Evolutionary conservation across 768 basidiomycete species (phyloP), one percentile per base, ranked within the genome.

Genomic region (Hericium rajendrae): DNA sequence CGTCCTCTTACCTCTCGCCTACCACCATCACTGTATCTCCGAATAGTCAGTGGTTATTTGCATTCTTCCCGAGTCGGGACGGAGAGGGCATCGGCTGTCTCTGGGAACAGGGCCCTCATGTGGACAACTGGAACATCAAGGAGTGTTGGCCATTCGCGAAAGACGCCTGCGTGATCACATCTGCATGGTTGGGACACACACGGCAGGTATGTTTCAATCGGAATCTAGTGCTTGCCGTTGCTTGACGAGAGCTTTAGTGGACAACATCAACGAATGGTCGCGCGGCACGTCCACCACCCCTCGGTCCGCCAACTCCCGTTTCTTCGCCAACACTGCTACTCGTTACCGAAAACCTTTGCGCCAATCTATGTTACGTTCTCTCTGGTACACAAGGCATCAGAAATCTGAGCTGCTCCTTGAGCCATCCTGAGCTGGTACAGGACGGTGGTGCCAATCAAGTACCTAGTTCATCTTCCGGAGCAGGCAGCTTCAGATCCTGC

Each of bases 41-140:
- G 2, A 71, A 72, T 28, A 81, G 84, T 59, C 74, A 77, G 51
- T 85, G 79, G 81, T 66, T 91, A 4, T 89, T 88, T 64, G 87
- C 86, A 1, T 91, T 83, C 65, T 90, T 86, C 65, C 86, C 87
- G 11, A 75, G 83, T 41, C 71, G 72, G 32, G 77, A 76, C 24
- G 67, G 70, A 1, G 81, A 83, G 58, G 85, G 86, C 11, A 68
- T 79, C 46, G 81, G 77, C 12, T 86, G 87, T 65, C 61, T 89
- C 15, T 91, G 88, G 86, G 74, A 73, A 51, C 77, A 79, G 37
- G 83, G 77, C 2, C 57, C 71, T 11, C 81, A 82, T 59, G 69
- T 86, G 32, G 85, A 91, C 61, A 73, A 65, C 28, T 91, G 89
- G 85, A 68, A 55, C 4, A 69, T 85, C 28, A 75, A 75, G 51